Evolutionary conservation across 257 asterid species (phyloP).

Genomic region (Paraleonurus japonicus): DNA sequence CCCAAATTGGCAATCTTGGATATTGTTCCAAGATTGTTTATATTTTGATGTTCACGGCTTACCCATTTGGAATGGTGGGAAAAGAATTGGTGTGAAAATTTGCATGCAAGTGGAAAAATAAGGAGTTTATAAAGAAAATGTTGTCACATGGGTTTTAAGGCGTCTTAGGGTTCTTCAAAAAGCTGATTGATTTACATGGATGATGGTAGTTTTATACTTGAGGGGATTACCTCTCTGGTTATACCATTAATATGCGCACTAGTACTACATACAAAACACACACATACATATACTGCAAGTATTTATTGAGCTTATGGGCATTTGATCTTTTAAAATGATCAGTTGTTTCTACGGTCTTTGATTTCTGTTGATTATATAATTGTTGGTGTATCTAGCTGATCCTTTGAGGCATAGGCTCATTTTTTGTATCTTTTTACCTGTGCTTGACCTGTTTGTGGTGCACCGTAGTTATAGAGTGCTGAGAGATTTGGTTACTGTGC

Average conservation of each 20-base stretch:
- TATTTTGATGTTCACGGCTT: not conserved
- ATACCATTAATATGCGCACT: not conserved
- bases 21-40: not conserved
- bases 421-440: slow-evolving; percentile 1
- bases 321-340: not conserved
- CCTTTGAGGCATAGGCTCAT: slow-evolving; percentile 4
- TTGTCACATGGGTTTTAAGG: not conserved
- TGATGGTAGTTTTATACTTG: not conserved
- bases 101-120: not conserved
- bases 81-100: slow-evolving; percentile 1
- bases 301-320: not conserved
- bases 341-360: not conserved
- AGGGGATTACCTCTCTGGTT: not conserved
- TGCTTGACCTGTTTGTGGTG: slow-evolving; percentile 14
- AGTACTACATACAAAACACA: too few species aligned
- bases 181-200: not conserved
- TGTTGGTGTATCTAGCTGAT: not conserved
- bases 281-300: not conserved
- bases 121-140: not conserved
- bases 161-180: not conserved
- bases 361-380: not conserved
- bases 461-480: not conserved
- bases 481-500: slow-evolving; percentile 33
- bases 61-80: not conserved
- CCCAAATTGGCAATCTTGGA: not conserved